Evolutionary conservation across 75 land plant species (phyloP).

Genomic region (Picea sitchensis): DNA sequence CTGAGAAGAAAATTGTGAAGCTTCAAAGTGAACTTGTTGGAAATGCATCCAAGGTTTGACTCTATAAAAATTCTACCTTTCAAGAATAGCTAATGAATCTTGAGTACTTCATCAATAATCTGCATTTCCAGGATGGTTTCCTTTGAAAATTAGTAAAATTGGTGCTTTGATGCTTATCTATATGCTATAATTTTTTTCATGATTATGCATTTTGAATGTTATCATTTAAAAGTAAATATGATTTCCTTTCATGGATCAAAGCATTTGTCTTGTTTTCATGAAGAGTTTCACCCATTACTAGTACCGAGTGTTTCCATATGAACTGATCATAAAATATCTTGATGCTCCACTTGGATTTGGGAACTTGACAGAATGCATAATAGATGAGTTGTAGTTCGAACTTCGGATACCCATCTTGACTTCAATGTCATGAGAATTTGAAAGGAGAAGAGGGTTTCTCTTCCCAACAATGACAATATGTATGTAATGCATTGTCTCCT

Average conservation of each 20-base stretch:
- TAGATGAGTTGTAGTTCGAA: not conserved
- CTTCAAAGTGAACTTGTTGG: slow-evolving; percentile 72
- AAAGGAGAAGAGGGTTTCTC: not conserved
- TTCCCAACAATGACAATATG: not conserved
- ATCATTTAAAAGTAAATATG: not conserved
- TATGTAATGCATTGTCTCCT: not conserved
- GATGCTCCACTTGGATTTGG: not conserved
- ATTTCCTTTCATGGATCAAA: not conserved
- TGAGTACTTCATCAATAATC: not conserved
- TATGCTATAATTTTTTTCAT: slow-evolving; percentile 1
- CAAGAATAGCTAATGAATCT: not conserved
- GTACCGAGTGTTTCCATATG: not conserved
- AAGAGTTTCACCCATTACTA: not conserved
- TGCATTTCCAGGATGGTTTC: not conserved
- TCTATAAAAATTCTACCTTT: slow-evolving; percentile 1
- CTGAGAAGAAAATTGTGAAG: slow-evolving; percentile 49
- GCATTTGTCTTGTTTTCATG: not conserved
- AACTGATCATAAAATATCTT: not conserved
- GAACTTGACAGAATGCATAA: not conserved
- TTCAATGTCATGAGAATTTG: not conserved
- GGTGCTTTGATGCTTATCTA: not conserved
- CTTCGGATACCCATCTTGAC: not conserved
- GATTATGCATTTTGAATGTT: not conserved
- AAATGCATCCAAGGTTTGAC: slow-evolving; percentile 79
- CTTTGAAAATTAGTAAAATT: not conserved